These are phyloP conservation scores for sorghum (Sorghum bicolor) DNA, from an alignment of 176 grass and related monocot genomes.

Conservation along the genomic window Sorghum_bicolor_NCBIv3 NC_012871.2:65523001-65523500, in stretches of 20 bases:
- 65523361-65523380: not conserved
- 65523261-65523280: conserved; percentile 27
- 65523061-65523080: not conserved
- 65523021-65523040: not conserved
- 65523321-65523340: not conserved
- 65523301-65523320: not conserved
- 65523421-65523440: not conserved
- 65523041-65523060: not conserved
- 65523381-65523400: not conserved
- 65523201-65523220: conserved; percentile 31
- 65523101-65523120: conserved; percentile 29
- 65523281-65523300: not conserved
- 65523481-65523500: too few species aligned
- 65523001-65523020: not conserved
- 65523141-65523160: conserved; percentile 10
- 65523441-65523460: conserved; percentile 76
- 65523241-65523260: conserved; percentile 27
- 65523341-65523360: not conserved
- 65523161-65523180: conserved; percentile 11
- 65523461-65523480: conserved; percentile 57
- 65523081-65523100: not conserved
- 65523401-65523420: not conserved
- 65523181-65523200: conserved; percentile 6
- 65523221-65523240: conserved; percentile 36
- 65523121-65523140: conserved; percentile 21